phyloP scores from a whole-genome alignment of 2,329 filamentous ascomycete species.

The Aspergillus sp. region DNA sequence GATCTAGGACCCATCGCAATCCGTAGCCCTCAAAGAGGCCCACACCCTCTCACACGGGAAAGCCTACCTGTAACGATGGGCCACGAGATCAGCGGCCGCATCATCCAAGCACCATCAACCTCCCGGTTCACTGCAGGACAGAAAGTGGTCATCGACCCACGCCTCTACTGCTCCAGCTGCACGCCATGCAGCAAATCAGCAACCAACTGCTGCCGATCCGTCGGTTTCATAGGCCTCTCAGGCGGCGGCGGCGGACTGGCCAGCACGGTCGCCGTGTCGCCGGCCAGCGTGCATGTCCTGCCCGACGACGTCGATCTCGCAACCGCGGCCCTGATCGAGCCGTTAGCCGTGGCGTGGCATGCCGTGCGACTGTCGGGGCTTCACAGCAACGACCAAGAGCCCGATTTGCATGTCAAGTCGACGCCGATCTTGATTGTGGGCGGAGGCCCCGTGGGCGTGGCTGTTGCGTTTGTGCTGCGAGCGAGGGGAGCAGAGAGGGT shows the following conservation, averaged over 20 bases:
- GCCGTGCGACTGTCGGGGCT: neutral
- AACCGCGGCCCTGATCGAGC: conserved; percentile 13
- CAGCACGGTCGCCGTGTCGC: conserved; percentile 6
- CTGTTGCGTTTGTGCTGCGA: conserved; percentile 3
- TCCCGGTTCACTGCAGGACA: conserved; percentile 1
- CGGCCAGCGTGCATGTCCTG: conserved; percentile 3
- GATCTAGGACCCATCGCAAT: conserved; percentile 8
- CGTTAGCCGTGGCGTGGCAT: conserved; percentile 13
- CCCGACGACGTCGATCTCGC: conserved; percentile 7
- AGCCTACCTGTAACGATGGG: conserved; percentile 12
- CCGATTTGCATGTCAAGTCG: neutral
- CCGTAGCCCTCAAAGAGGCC: conserved; percentile 3
- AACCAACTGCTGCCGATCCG: conserved; percentile 11
- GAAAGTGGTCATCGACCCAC: conserved; percentile 13
- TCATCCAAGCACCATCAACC: conserved; percentile 1
- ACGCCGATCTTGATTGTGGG: conserved; percentile 3
- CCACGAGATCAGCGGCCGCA: conserved; percentile 13
- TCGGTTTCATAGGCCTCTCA: conserved; percentile 14
- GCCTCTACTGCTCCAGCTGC: conserved; percentile 11
- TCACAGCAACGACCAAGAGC: too few relatives aligned
- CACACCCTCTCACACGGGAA: conserved; percentile 8
- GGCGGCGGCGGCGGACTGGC: conserved; percentile 13
- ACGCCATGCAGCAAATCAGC: conserved; percentile 1
- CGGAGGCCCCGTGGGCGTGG: conserved; percentile 6
- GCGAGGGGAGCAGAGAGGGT: conserved; percentile 5